These are phyloP conservation scores for Colletotrichum truncatum DNA, from an alignment of 2,329 filamentous ascomycete species.

Conservation along the genomic window DNA sequence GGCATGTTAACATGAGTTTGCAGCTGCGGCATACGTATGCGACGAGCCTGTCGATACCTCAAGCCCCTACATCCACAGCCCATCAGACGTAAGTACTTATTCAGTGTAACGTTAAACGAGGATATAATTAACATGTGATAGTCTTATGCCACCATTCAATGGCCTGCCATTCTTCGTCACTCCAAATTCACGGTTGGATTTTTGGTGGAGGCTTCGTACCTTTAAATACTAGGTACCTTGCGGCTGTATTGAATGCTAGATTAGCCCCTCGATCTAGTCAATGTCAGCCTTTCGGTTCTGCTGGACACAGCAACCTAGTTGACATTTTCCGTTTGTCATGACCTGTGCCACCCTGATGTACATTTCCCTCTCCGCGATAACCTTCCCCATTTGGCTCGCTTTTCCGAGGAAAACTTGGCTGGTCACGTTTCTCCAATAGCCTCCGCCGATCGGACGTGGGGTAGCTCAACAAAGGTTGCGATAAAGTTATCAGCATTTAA, in stretches of 20 bases:
- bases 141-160: slow-evolving; percentile 45
- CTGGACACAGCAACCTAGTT: too few relatives aligned
- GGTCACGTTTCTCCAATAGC: neutral
- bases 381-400: neutral
- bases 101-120: neutral
- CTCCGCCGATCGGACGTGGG: slow-evolving; percentile 12
- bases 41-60: slow-evolving; percentile 43
- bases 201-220: slow-evolving; percentile 39
- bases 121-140: slow-evolving; percentile 22
- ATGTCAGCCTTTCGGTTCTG: neutral
- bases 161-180: slow-evolving; percentile 46
- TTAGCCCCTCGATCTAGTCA: neutral
- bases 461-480: neutral
- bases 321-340: neutral
- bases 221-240: neutral
- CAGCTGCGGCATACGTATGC: slow-evolving; percentile 47
- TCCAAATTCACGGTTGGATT: slow-evolving; percentile 47
- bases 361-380: neutral
- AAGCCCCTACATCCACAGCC: slow-evolving; percentile 43
- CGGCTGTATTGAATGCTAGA: neutral
- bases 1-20: slow-evolving; percentile 27
- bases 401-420: neutral
- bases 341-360: neutral
- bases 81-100: slow-evolving; percentile 43
- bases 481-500: neutral